Base-by-base conservation (phyloP, 352 stramenopile genomes). In the Chloridella minuta region DNA sequence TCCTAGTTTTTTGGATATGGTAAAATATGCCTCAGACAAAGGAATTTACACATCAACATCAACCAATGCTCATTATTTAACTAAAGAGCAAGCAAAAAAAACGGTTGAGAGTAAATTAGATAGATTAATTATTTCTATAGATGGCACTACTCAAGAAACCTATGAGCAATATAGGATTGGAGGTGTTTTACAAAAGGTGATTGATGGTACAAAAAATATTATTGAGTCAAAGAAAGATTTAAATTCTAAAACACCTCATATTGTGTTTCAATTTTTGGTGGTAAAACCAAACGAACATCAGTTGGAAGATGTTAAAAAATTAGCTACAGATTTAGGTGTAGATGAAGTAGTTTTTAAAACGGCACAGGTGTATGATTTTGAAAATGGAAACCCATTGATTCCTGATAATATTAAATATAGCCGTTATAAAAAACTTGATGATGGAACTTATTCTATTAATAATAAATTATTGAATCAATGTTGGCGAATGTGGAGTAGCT, bases 401-500 rank as follows among this genome's bases (percentile, higher is more conserved):
- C 40, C 40, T 10, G 40, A 66, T 66, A 10, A 18, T 10, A n/a
- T 18, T 18, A n/a, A 66, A 66, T 66, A 66, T 66, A 18, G 10
- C 40, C 10, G 40, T 10, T 66, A 66, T 66, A 18, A 10, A 18
- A 66, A 66, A 66, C 10, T 18, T n/a, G n/a, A n/a, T n/a, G 40
- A 66, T 18, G 40, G 40, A 10, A 66, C 10, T n/a, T 66, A 66
- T 66, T n/a, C 10, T 10, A 66, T 86, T n/a, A 85, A 86, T 18
- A 86, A 85, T 18, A 86, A 85, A 86, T n/a, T 85, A 86, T 85
- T 85, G 30, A 85, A 86, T 86, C 21, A 85, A 86, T 86, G 30
- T 86, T 86, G 21, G 21, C 30, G 21, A 30, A 86, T 86, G 21
- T 86, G 21, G 21, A 16, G 18, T 10, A n/a, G 21, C 30, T 86